Evolutionary conservation across 352 stramenopile genomes (phyloP).

Genomic region (Globisporangium megalacanthum): DNA sequence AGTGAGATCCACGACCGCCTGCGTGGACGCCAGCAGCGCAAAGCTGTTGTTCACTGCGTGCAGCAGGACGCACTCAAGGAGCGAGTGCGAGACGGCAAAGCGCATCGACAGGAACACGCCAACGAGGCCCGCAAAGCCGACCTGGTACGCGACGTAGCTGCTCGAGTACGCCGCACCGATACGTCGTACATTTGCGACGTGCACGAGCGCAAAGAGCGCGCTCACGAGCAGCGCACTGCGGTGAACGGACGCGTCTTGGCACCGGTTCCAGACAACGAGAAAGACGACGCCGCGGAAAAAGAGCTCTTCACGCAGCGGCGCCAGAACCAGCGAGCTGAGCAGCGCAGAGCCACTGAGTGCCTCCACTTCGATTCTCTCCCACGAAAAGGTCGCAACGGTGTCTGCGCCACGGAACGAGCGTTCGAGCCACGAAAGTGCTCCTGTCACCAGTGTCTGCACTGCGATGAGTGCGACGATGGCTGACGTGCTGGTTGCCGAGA

Average conservation of each 20-base stretch:
- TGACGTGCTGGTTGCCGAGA: background rate
- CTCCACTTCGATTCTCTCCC: conserved; percentile 8
- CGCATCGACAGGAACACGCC: conserved; percentile 41
- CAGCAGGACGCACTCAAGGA: conserved; percentile 50
- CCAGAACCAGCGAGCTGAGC: conserved; percentile 29
- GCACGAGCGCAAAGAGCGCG: conserved; percentile 40
- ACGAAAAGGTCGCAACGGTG: background rate
- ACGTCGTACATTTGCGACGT: conserved; percentile 33
- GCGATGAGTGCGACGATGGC: background rate
- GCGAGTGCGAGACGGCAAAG: conserved; percentile 26
- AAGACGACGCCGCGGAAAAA: conserved; percentile 57
- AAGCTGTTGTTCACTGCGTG: conserved; percentile 60
- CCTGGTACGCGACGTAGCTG: conserved; percentile 36
- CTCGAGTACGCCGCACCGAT: conserved; percentile 12
- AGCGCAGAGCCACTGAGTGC: conserved; percentile 7
- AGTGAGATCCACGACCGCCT: background rate
- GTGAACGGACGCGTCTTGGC: conserved; percentile 13
- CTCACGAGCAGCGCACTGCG: conserved; percentile 26
- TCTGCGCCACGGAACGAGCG: conserved; percentile 14
- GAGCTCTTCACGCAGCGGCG: conserved; percentile 50
- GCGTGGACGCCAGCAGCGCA: conserved; percentile 23
- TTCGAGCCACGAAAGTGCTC: background rate
- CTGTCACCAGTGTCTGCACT: background rate
- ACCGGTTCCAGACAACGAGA: conserved; percentile 40
- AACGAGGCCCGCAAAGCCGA: conserved; percentile 35